These are phyloP conservation scores for Thielaviopsis euricoi DNA, from an alignment of 2,329 filamentous ascomycete genomes.

Conservation along the genomic window DNA sequence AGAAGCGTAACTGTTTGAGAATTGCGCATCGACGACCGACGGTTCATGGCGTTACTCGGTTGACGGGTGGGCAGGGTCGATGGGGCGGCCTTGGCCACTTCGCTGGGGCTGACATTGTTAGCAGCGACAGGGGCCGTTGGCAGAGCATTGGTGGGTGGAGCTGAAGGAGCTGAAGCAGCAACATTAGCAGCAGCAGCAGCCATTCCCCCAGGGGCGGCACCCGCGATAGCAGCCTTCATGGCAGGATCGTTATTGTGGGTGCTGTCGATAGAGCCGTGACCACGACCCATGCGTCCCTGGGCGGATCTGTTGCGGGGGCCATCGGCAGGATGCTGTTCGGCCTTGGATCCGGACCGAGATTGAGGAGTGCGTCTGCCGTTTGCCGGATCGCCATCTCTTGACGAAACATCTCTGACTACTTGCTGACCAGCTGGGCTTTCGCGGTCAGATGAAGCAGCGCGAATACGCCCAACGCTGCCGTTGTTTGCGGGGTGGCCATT, in stretches of 20 bases:
- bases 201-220: constrained; percentile 19
- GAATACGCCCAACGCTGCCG: constrained; percentile 24
- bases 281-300: constrained; percentile 20
- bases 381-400: not conserved
- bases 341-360: constrained; percentile 9
- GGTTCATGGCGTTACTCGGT: constrained; percentile 38
- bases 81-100: constrained; percentile 26
- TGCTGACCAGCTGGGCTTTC: constrained; percentile 10
- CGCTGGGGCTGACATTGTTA: constrained; percentile 4
- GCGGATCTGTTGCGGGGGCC: constrained; percentile 8
- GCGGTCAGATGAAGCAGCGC: constrained; percentile 34
- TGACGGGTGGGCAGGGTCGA: constrained; percentile 42
- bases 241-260: constrained; percentile 35
- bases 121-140: constrained; percentile 1
- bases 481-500: constrained; percentile 28
- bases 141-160: constrained; percentile 2
- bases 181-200: constrained; percentile 4
- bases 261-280: constrained; percentile 53
- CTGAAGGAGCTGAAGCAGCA: not conserved
- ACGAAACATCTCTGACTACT: not conserved
- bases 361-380: constrained; percentile 10
- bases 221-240: constrained; percentile 28
- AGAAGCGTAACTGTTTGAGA: constrained; percentile 57
- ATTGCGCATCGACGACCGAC: constrained; percentile 44
- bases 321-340: constrained; percentile 7